Percentiles rank a stretch among this genome's conserved stretches.
Conservation (phyloP, 2,329 filamentous ascomycete species). For the Ophiostoma perfectum region DNA sequence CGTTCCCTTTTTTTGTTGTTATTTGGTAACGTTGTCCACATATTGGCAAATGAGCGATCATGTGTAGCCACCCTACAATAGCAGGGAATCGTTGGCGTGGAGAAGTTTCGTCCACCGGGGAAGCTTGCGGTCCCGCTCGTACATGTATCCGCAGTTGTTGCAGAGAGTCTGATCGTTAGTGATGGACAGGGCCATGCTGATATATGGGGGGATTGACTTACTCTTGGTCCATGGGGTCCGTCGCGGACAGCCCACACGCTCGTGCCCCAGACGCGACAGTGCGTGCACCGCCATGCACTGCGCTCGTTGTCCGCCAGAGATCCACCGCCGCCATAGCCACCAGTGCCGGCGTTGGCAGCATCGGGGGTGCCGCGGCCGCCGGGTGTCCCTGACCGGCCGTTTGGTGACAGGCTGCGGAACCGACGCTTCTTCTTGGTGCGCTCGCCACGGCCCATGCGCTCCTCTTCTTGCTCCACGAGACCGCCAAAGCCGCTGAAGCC, state of each 20-base stretch:
- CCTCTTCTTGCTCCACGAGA: conserved; percentile 58
- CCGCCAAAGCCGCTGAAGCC: conserved; percentile 40
- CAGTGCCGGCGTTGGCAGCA: conserved; percentile 49
- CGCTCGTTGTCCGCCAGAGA: conserved; percentile 72
- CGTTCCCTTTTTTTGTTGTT: not conserved
- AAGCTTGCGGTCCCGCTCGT: conserved; percentile 78
- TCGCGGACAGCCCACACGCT: conserved; percentile 94
- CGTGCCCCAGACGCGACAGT: conserved; percentile 82
- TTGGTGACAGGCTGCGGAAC: conserved; percentile 81
- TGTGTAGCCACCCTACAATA: conserved; percentile 18
- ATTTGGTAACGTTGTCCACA: too few species aligned
- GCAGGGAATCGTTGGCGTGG: conserved; percentile 41
- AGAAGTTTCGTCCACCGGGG: conserved; percentile 71
- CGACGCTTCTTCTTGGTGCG: conserved; percentile 91
- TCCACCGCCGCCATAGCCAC: conserved; percentile 60
- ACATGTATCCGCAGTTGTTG: conserved; percentile 86
- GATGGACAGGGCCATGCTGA: not conserved
- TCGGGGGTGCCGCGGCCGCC: conserved; percentile 76
- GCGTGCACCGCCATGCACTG: conserved; percentile 76
- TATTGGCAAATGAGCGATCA: too few species aligned
- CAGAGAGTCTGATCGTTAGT: conserved; percentile 63
- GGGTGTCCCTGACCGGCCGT: conserved; percentile 61
- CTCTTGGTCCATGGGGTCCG: conserved; percentile 76
- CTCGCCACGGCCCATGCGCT: conserved; percentile 86
- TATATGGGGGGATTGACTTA: conserved; percentile 42